A percentile compares a stretch with the other conserved stretches of the same genome.
Evolutionary conservation across 306 rosid species (phyloP).

Genomic region (Vicia faba): DNA sequence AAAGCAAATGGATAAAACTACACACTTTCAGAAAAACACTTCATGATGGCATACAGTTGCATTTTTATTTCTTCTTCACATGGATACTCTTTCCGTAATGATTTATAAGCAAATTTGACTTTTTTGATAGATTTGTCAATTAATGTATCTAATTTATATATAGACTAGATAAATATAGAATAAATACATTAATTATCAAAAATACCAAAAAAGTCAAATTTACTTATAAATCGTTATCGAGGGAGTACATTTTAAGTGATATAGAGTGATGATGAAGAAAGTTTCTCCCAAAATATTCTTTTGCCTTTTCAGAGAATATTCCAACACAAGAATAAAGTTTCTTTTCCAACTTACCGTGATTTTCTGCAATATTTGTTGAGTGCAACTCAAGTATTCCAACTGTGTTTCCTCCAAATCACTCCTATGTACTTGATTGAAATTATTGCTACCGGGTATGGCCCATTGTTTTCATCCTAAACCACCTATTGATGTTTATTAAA

Average conservation of each 20-base stretch:
- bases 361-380: not conserved
- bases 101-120: too few relatives aligned
- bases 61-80: not conserved
- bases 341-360: not conserved
- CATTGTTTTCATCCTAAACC: too few relatives aligned
- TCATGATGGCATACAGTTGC: too few relatives aligned
- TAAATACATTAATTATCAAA: too few relatives aligned
- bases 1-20: not conserved
- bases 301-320: not conserved
- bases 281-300: not conserved
- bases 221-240: too few relatives aligned
- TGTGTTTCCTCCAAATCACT: not conserved
- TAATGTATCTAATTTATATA: too few relatives aligned
- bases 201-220: too few relatives aligned
- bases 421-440: not conserved
- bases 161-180: too few relatives aligned
- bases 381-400: not conserved
- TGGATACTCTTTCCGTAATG: too few relatives aligned
- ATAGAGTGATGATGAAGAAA: not conserved
- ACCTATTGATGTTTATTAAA: too few relatives aligned
- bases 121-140: too few relatives aligned
- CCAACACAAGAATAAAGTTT: not conserved
- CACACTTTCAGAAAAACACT: too few relatives aligned
- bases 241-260: not conserved
- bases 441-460: not conserved